Evolutionary conservation across 345 rosid species (phyloP).

Genomic region (Firmiana major): DNA sequence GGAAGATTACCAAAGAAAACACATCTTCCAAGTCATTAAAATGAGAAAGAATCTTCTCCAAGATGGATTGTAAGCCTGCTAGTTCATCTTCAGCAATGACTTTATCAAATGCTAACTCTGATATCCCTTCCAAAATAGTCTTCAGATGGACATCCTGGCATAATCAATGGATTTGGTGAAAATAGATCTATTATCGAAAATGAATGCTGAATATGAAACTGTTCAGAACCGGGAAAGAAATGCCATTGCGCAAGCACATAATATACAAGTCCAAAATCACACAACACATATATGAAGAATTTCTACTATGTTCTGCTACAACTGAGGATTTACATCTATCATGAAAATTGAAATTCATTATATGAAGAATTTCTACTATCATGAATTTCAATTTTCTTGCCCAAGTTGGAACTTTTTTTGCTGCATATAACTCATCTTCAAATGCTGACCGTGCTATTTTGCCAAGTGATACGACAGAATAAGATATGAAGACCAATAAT

Average conservation of each 20-base stretch:
- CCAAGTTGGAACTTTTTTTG: neutral
- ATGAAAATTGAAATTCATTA: neutral
- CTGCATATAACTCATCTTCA: neutral
- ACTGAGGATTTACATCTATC: neutral
- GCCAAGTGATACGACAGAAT: neutral
- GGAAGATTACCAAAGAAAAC: slow-evolving; percentile 59
- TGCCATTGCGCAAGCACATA: neutral
- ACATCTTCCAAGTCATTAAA: slow-evolving; percentile 57
- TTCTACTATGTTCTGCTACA: neutral
- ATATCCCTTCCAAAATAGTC: slow-evolving; percentile 53
- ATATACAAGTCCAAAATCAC: neutral
- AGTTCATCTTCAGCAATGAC: slow-evolving; percentile 68
- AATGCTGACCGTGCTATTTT: neutral
- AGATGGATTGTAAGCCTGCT: slow-evolving; percentile 66
- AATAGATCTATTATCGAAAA: slow-evolving; percentile 4
- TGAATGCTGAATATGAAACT: neutral
- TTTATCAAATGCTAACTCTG: slow-evolving; percentile 37
- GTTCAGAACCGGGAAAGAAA: slow-evolving; percentile 5
- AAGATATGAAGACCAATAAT: neutral
- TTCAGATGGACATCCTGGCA: slow-evolving; percentile 59
- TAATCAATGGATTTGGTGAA: slow-evolving; percentile 9
- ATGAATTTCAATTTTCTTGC: neutral
- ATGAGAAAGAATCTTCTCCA: slow-evolving; percentile 72
- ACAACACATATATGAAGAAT: neutral
- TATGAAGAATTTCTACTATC: no score